Conservation (phyloP, 1,284 basidiomycete species). For the Sporisorium exsertum region DNA sequence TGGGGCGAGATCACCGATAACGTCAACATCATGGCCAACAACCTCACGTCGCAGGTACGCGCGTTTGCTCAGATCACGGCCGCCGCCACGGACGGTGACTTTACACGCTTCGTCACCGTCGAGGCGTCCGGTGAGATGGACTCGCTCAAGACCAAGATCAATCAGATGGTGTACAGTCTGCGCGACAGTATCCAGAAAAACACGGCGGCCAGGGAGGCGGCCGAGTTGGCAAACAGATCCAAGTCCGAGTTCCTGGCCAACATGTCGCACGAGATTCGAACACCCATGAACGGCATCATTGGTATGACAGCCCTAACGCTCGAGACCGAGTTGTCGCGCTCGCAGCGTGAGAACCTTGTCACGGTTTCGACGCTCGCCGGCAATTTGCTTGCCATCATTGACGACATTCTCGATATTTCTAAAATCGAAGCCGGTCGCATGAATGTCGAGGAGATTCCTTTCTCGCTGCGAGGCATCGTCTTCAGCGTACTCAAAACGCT, state of each 20-base stretch:
- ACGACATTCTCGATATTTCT: slow-evolving; percentile 69
- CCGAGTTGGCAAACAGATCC: slow-evolving; percentile 89
- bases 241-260: slow-evolving; percentile 87
- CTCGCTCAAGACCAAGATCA: slow-evolving; percentile 98
- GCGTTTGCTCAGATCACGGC: slow-evolving; percentile 99
- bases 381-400: slow-evolving; percentile 92
- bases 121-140: slow-evolving; percentile 99
- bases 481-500: slow-evolving; percentile 98
- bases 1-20: slow-evolving; percentile 98
- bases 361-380: slow-evolving; percentile 94
- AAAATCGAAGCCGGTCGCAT: slow-evolving; percentile 90
- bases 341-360: slow-evolving; percentile 92
- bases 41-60: slow-evolving; percentile 97
- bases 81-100: slow-evolving; percentile 98
- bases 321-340: slow-evolving; percentile 88
- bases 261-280: slow-evolving; percentile 70
- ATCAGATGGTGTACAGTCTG: slow-evolving; percentile 98
- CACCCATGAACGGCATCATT: slow-evolving; percentile 80
- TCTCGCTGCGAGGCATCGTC: slow-evolving; percentile 95
- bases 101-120: slow-evolving; percentile 98
- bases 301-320: slow-evolving; percentile 98
- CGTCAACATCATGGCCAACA: slow-evolving; percentile 73
- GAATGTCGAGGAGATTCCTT: slow-evolving; percentile 99
- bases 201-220: slow-evolving; percentile 95
- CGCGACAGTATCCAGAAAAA: slow-evolving; percentile 99